A percentile compares a stretch with the other conserved stretches of the same genome.
These are phyloP conservation scores for Boechera retrofracta DNA, from an alignment of 345 rosid species.

Conservation along the genomic window DNA sequence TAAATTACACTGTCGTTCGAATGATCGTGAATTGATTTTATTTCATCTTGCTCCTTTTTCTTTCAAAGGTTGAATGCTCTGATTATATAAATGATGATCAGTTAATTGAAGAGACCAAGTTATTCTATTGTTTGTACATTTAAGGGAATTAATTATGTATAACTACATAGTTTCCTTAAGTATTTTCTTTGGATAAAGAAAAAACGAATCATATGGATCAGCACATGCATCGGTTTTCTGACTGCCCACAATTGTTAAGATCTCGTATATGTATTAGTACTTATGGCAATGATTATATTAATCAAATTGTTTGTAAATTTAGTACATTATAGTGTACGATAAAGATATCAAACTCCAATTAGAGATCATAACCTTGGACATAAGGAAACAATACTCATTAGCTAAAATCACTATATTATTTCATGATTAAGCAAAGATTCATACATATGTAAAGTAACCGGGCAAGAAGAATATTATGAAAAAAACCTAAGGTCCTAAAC, in stretches of 20 bases:
- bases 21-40: neutral
- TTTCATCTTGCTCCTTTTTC: neutral
- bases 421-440: slow-evolving; percentile 8
- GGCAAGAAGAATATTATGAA: neutral
- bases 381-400: neutral
- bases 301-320: slow-evolving; percentile 15
- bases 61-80: neutral
- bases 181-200: neutral
- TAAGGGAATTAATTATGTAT: neutral
- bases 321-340: slow-evolving; percentile 7
- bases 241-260: slow-evolving; percentile 26
- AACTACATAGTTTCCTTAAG: neutral
- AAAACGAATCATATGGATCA: slow-evolving; percentile 26
- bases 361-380: slow-evolving; percentile 13
- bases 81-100: slow-evolving; percentile 17
- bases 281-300: slow-evolving; percentile 11
- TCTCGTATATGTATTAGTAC: slow-evolving; percentile 13
- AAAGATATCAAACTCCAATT: slow-evolving; percentile 3
- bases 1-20: neutral
- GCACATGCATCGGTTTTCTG: slow-evolving; percentile 34
- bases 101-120: neutral
- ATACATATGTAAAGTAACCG: slow-evolving; percentile 9
- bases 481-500: slow-evolving; percentile 6
- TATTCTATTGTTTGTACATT: neutral
- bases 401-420: neutral